A percentile compares a stretch with the other conserved stretches of the same genome.
Evolutionary conservation across 1,284 basidiomycete genomes (phyloP).

Genomic region (Sporisorium scitamineum): DNA sequence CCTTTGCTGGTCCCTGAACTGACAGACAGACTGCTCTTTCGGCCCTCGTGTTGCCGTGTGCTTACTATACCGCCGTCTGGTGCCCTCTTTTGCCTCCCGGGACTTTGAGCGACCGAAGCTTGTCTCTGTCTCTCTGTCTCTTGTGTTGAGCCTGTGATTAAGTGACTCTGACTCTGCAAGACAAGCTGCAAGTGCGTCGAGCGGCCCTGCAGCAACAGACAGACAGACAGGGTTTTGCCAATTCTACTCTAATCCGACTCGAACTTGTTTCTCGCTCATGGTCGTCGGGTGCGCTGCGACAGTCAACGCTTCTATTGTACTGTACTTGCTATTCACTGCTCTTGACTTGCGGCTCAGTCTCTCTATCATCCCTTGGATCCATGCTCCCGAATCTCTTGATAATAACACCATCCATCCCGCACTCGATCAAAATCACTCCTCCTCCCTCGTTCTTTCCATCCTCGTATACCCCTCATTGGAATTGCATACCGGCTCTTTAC

Average conservation of each 20-base stretch:
- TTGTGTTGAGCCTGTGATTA: no score
- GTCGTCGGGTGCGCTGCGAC: background rate
- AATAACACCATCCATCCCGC: no score
- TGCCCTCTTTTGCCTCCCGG: slow-evolving; percentile 16
- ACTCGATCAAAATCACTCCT: no score
- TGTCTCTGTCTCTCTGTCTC: background rate
- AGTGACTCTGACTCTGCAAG: no score
- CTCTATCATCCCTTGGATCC: no score
- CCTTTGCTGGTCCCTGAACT: background rate
- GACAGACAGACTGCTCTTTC: background rate
- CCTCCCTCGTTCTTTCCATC: no score
- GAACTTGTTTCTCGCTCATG: background rate
- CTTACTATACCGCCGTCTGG: background rate
- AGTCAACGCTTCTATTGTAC: no score
- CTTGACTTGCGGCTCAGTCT: no score
- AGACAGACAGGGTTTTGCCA: slow-evolving; percentile 1
- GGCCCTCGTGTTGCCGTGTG: background rate
- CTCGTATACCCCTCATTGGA: background rate
- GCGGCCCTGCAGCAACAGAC: slow-evolving; percentile 4
- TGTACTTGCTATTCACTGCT: no score
- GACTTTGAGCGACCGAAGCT: slow-evolving; percentile 28
- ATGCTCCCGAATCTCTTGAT: no score
- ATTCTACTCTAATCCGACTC: no score
- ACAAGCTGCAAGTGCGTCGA: no score
- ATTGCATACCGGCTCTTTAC: background rate